Percentiles rank a stretch among this genome's conserved stretches.
phyloP scores from a whole-genome alignment of 805 yeast species.

The Sugiyamaella mastotermitis region DNA sequence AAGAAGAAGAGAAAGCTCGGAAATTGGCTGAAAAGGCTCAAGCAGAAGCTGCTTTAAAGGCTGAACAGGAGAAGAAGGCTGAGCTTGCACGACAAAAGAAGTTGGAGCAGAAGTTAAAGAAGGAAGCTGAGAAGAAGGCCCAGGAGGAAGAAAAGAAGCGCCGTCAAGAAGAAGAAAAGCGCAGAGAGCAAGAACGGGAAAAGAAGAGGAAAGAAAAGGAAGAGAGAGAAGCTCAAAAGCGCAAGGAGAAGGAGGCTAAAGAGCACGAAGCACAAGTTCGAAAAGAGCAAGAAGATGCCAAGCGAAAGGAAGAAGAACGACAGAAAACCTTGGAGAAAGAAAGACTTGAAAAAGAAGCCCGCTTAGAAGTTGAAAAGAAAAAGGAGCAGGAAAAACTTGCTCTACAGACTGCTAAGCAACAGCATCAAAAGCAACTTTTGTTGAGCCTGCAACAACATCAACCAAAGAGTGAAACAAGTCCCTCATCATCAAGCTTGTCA shows the following conservation, averaged over 20 bases:
- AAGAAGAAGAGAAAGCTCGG: constrained; percentile 34
- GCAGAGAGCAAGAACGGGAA: constrained; percentile 17
- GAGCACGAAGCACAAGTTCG: constrained; percentile 17
- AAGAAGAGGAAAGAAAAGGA: constrained; percentile 29
- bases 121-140: constrained; percentile 26
- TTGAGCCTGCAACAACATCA: constrained; percentile 6
- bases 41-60: constrained; percentile 24
- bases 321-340: constrained; percentile 10
- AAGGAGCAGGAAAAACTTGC: constrained; percentile 10
- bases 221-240: constrained; percentile 23
- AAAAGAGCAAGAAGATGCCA: constrained; percentile 17
- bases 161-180: constrained; percentile 23
- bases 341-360: neutral
- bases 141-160: constrained; percentile 24
- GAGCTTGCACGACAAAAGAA: constrained; percentile 26
- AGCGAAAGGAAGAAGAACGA: constrained; percentile 21
- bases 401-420: constrained; percentile 8
- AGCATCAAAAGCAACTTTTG: constrained; percentile 12
- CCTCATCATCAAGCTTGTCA: constrained; percentile 3
- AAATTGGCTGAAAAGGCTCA: constrained; percentile 30
- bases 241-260: constrained; percentile 11
- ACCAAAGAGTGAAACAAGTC: neutral
- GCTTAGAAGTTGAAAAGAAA: constrained; percentile 9
- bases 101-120: constrained; percentile 28
- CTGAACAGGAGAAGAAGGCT: constrained; percentile 24